Conservation (phyloP, 2,329 filamentous ascomycete species). For the Trematosphaeria pertusa region DNA sequence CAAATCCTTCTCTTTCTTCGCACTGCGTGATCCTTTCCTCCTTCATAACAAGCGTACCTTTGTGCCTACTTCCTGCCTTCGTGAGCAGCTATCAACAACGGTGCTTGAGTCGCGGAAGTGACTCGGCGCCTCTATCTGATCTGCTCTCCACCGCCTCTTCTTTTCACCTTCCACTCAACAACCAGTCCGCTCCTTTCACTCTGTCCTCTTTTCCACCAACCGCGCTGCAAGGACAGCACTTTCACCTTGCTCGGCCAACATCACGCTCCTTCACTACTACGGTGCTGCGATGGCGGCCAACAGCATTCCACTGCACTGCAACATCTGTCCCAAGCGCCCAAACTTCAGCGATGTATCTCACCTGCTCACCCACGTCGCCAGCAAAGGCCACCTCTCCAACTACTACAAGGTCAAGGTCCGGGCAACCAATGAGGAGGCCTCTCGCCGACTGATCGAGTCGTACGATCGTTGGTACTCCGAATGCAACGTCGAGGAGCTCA, state of each 20-base stretch:
- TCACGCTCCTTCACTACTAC: conserved; percentile 34
- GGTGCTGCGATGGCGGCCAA: conserved; percentile 46
- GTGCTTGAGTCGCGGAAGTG: conserved; percentile 30
- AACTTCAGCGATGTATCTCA: conserved; percentile 91
- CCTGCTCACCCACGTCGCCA: conserved; percentile 88
- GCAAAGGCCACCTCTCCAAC: conserved; percentile 88
- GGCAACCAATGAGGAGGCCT: conserved; percentile 70
- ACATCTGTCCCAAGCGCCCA: conserved; percentile 80
- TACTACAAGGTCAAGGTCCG: conserved; percentile 82
- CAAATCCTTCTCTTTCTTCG: conserved; percentile 33
- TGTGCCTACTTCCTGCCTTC: conserved; percentile 24
- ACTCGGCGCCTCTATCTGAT: conserved; percentile 32
- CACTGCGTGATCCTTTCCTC: conserved; percentile 30
- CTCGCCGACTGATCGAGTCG: conserved; percentile 66
- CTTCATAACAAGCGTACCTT: conserved; percentile 17
- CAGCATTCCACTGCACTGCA: conserved; percentile 76
- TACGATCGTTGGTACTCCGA: conserved; percentile 82
- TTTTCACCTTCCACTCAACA: conserved; percentile 44
- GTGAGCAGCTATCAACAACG: conserved; percentile 22
- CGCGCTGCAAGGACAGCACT: conserved; percentile 37
- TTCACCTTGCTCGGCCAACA: conserved; percentile 25
- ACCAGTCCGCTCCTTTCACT: conserved; percentile 47
- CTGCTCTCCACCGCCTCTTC: conserved; percentile 33
- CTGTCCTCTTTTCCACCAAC: conserved; percentile 29
- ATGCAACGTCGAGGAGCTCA: conserved; percentile 73